These are phyloP conservation scores for Phytophthora chlamydospora DNA, from an alignment of 352 stramenopile genomes.

Conservation along the genomic window DNA sequence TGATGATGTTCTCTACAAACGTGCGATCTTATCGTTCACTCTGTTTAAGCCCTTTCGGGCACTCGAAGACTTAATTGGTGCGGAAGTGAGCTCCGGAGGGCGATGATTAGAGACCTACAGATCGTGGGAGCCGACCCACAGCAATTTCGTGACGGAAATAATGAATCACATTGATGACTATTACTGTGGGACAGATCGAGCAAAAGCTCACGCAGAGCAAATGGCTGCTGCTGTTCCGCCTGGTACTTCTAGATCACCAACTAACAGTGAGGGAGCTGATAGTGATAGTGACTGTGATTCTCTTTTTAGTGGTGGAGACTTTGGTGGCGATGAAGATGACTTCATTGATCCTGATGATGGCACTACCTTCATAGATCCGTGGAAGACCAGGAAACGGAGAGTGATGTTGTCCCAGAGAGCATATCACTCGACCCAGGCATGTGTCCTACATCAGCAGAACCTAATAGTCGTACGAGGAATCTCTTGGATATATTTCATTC, in stretches of 20 bases:
- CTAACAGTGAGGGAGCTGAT: too few relatives aligned
- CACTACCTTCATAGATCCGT: background rate
- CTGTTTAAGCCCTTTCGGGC: slow-evolving; percentile 1
- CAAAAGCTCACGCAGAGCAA: too few relatives aligned
- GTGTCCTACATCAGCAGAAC: background rate
- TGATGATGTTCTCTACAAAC: slow-evolving; percentile 2
- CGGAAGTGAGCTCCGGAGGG: background rate
- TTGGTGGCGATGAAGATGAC: background rate
- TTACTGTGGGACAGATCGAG: slow-evolving; percentile 4
- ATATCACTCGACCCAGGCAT: background rate
- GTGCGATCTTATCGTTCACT: background rate
- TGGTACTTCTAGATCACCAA: too few relatives aligned
- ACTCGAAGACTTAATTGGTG: background rate
- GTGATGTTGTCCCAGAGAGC: background rate
- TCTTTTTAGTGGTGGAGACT: too few relatives aligned
- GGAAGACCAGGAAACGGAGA: background rate
- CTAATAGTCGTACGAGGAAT: background rate
- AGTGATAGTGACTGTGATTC: too few relatives aligned
- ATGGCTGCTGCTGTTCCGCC: too few relatives aligned
- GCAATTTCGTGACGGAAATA: slow-evolving; percentile 1
- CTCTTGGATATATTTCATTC: background rate
- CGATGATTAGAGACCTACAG: background rate
- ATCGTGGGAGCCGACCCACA: background rate
- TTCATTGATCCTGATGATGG: background rate
- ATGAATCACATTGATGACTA: slow-evolving; percentile 7